Base-by-base conservation (phyloP, 257 asterid species). In the Henckelia pumila region DNA sequence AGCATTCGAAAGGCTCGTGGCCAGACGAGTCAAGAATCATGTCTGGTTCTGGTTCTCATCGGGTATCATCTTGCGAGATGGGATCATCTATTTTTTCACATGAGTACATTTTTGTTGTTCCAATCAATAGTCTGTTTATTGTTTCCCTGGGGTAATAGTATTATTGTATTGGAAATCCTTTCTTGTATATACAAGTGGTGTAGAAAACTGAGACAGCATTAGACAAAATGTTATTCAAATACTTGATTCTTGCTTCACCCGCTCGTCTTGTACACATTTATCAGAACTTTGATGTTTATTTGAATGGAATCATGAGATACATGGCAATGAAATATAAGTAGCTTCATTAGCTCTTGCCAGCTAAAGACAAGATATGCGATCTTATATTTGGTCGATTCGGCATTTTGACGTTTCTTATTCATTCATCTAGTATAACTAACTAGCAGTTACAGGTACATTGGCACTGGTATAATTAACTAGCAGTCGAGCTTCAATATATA, bases 111-210 rank as follows among this genome's bases (percentile, higher is more conserved):
- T 78, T 83, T 57, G 73, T 65, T 60, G 17, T 66, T 71, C 71
- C 67, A 24, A 62, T 59, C 10, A 22, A 33, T 72, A 19, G 77
- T 35, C 13, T 52, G 56, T 71, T 71, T 64, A 61, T 60, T 65
- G 68, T 69, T 56, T 70, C 61, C 17, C 55, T 66, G 73, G 71
- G 71, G 58, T 70, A 70, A 75, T 7, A 33, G 62, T 77, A 72
- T 71, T 35, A 58, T 74, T 59, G 69, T 63, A 37, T 56, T 71
- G 56, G 66, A 65, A 71, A 79, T 64, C 70, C 69, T 44, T 44
- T 47, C 3, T 47, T 82, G 85, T 83, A 86, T 75, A 85, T 83
- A 75, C 63, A 71, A 59, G 66, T 68, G 66, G 69, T 61, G 75
- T 22, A 70, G 74, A 65, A 56, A 69, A 49, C 20, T 55, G 30